A percentile compares a stretch with the other conserved stretches of the same genome.
Conservation (phyloP, 768 basidiomycete species). For the Cystofilobasidium ferigula region DNA sequence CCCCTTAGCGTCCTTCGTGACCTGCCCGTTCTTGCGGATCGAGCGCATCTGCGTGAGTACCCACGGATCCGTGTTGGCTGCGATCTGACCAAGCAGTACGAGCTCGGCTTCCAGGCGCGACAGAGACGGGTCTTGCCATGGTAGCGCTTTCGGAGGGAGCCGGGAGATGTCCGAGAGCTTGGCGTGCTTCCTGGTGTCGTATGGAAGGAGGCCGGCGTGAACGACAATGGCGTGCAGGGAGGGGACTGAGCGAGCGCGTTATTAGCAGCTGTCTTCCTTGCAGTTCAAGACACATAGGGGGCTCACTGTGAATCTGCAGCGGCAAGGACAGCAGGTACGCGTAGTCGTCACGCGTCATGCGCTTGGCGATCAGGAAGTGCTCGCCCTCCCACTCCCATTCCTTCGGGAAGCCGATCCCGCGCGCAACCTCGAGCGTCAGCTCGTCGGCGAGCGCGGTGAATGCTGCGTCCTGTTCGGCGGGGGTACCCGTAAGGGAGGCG, state of each 20-base stretch:
- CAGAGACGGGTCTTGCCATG: neutral
- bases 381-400: slow-evolving; percentile 64
- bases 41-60: slow-evolving; percentile 62
- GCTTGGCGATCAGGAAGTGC: slow-evolving; percentile 66
- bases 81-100: slow-evolving; percentile 43
- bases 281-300: neutral
- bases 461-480: neutral
- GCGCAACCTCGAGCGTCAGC: slow-evolving; percentile 33
- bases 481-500: too few relatives aligned
- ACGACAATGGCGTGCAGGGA: slow-evolving; percentile 63
- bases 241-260: slow-evolving; percentile 41
- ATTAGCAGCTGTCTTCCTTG: too few relatives aligned
- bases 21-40: slow-evolving; percentile 42
- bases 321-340: slow-evolving; percentile 67
- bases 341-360: slow-evolving; percentile 53
- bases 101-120: slow-evolving; percentile 12
- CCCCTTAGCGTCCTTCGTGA: slow-evolving; percentile 41
- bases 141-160: neutral
- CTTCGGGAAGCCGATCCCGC: slow-evolving; percentile 43
- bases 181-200: slow-evolving; percentile 45
- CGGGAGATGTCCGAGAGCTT: neutral
- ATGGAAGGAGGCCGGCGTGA: slow-evolving; percentile 71
- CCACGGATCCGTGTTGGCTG: slow-evolving; percentile 71
- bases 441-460: neutral
- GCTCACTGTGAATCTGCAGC: slow-evolving; percentile 49